phyloP scores from a whole-genome alignment of 495 filamentous ascomycete species.

The Ramalina intermedia region DNA sequence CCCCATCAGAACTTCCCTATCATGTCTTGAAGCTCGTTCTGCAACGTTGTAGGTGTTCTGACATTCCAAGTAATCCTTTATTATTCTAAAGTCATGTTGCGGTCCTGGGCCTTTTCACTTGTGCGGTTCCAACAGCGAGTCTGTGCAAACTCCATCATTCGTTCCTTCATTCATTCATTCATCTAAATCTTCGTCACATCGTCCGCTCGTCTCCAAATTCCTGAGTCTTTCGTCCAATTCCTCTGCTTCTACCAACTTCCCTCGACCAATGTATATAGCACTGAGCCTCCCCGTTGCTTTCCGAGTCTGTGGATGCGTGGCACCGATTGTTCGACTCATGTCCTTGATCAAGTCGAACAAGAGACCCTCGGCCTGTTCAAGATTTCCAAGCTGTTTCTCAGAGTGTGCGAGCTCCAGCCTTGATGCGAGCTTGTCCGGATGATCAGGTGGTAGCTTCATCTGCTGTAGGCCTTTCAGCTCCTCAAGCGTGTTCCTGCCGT shows the following conservation, averaged over 20 bases:
- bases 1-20: no score
- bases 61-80: no score
- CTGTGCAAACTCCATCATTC: no score
- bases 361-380: conserved; percentile 6
- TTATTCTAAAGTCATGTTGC: no score
- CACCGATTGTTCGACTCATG: background rate
- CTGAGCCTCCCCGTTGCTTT: conserved; percentile 4
- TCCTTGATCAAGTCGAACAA: conserved; percentile 6
- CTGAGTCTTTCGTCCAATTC: background rate
- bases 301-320: background rate
- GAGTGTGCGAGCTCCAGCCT: conserved; percentile 7
- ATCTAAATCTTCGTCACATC: no score
- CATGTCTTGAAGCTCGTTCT: no score
- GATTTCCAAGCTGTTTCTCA: conserved; percentile 5
- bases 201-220: no score
- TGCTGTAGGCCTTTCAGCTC: conserved; percentile 4
- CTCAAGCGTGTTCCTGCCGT: conserved; percentile 10
- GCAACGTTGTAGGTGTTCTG: no score
- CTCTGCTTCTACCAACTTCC: conserved; percentile 2
- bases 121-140: no score
- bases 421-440: conserved; percentile 6
- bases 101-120: no score
- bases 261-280: conserved; percentile 2
- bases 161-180: no score
- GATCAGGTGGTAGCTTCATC: background rate